Evolutionary conservation across 1,284 basidiomycete species (phyloP).

Genomic region (Leccinum griseonigrum): DNA sequence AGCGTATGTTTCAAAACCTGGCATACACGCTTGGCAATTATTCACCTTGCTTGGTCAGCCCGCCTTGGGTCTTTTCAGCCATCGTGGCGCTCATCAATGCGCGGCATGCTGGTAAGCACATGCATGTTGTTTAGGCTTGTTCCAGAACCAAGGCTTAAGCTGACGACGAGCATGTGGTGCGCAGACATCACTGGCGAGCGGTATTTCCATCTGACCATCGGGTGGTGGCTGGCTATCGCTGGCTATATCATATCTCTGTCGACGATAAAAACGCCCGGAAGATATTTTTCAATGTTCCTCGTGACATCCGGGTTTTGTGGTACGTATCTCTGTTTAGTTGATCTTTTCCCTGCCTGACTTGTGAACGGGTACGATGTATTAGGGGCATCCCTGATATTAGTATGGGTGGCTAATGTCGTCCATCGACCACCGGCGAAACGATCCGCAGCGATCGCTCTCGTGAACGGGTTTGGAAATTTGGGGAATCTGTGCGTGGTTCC

Average conservation of each 20-base stretch:
- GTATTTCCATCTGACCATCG: neutral
- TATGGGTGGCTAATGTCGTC: neutral
- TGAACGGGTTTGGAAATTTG: neutral
- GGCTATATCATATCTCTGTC: neutral
- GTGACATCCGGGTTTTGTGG: neutral
- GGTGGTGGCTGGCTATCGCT: neutral
- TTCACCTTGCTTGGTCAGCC: neutral
- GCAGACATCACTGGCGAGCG: neutral
- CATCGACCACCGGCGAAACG: neutral
- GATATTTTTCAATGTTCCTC: neutral
- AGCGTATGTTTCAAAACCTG: neutral
- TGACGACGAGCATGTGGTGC: neutral
- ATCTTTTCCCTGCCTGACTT: neutral
- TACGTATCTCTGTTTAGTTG: neutral
- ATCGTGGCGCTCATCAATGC: neutral
- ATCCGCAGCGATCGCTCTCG: neutral
- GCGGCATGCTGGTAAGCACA: neutral
- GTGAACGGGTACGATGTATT: neutral
- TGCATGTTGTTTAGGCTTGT: neutral
- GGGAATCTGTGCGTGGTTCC: neutral
- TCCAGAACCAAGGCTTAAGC: neutral
- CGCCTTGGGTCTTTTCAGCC: neutral
- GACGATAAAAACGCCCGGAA: neutral
- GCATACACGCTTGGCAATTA: neutral
- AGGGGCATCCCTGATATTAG: neutral